Base-by-base conservation (phyloP, 768 basidiomycete genomes). In the Rhodotorula babjevae region DNA sequence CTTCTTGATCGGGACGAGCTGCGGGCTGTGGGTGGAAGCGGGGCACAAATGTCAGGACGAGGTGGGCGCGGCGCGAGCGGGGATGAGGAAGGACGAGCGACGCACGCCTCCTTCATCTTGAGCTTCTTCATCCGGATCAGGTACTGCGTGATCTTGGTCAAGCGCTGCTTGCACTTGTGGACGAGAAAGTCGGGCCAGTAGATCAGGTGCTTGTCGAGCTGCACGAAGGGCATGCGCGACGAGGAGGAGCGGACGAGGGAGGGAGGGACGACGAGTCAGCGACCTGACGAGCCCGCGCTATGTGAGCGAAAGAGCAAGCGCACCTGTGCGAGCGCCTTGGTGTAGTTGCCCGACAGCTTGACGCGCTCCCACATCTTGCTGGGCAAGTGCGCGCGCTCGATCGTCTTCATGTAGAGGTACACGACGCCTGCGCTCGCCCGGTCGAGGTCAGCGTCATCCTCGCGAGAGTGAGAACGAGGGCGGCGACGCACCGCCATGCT, bases 101-200 rank as follows among this genome's bases (percentile, higher is more conserved):
- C 77, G 52, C 53, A 77, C 75, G 71, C 71, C 42, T 79, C 79
- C 70, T 78, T 72, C 53, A 71, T 73, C 61, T 75, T 77, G 72
- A 95, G 82, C 56, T 91, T 88, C 70, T 95, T 87, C 94, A 98
- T 96, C 84, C 96, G 94, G 81, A 98, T 97, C 75, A 99, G 87
- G 80, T 97, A 98, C 81, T 99, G 96, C 0, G 95, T 98, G 78
- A 99, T 97, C 84, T 98, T 99, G 19, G 96, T 99, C 44, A 97
- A 86, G 58, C 96, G 88, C 83, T 99, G 96, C 85, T 99, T 99
- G 87, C 96, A 98, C 83, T 97, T 98, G 84, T 97, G 96, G 65
- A 93, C 90, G 46, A 88, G 88, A 81, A 95, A 98, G 78, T 93
- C 93, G 9, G 96, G 95, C 96, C 96, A 98, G 80, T 97, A 92